phyloP scores from a whole-genome alignment of 192 early-diverging fungal species.

The Backusella tuberculispora region DNA sequence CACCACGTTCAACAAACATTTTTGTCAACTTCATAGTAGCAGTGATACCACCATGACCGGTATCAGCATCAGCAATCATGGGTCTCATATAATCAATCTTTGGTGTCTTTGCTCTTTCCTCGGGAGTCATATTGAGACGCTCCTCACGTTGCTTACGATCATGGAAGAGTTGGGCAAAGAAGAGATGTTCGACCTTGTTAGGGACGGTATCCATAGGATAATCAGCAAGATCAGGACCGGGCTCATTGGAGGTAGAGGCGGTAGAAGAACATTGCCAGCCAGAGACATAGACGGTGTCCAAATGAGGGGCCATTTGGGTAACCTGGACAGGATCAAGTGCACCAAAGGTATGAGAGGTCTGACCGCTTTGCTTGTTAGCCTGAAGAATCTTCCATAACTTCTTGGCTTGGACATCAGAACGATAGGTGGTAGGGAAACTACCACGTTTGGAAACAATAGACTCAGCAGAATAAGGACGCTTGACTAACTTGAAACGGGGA shows the following conservation, averaged over 20 bases:
- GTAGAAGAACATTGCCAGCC: slow-evolving; percentile 99
- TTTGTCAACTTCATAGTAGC: slow-evolving; percentile 96
- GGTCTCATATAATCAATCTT: slow-evolving; percentile 90
- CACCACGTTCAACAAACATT: slow-evolving; percentile 97
- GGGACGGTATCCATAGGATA: slow-evolving; percentile 98
- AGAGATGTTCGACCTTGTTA: slow-evolving; percentile 98
- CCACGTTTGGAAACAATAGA: slow-evolving; percentile 91
- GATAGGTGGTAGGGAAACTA: slow-evolving; percentile 69
- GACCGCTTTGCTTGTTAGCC: slow-evolving; percentile 74
- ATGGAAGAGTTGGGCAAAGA: slow-evolving; percentile 96
- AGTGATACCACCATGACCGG: slow-evolving; percentile 98
- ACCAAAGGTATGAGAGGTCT: slow-evolving; percentile 92
- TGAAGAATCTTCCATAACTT: slow-evolving; percentile 89
- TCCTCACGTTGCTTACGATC: slow-evolving; percentile 95
- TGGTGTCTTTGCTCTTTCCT: slow-evolving; percentile 70
- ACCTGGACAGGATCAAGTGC: slow-evolving; percentile 93
- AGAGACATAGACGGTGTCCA: slow-evolving; percentile 97
- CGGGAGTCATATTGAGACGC: slow-evolving; percentile 69
- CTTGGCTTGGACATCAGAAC: slow-evolving; percentile 88
- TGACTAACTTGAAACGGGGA: slow-evolving; percentile 80
- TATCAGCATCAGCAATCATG: slow-evolving; percentile 97
- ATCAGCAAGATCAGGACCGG: slow-evolving; percentile 97
- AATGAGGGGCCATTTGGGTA: slow-evolving; percentile 94
- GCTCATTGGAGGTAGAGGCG: slow-evolving; percentile 93
- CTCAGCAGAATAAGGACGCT: slow-evolving; percentile 85